Base-by-base conservation (phyloP, 1,284 basidiomycete genomes). In the Limonomyces culmigenus region DNA sequence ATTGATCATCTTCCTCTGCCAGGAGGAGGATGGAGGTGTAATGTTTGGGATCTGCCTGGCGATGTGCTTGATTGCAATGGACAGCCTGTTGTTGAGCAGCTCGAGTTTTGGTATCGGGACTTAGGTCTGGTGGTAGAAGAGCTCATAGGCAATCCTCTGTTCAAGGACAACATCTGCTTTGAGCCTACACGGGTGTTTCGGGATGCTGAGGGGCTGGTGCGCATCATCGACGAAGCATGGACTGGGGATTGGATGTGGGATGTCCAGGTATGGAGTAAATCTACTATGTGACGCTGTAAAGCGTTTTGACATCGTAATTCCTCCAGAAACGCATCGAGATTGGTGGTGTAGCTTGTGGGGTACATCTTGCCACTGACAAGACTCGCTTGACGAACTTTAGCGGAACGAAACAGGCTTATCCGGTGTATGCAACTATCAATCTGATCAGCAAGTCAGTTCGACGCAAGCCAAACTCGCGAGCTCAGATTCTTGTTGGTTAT, bases 61-160 rank as follows among this genome's bases (percentile, higher is more conserved):
- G 44, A 52, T 35, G 11, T 38, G 3, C 6, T 23, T 4, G 43
- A 41, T 11, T 37, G 45, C 5, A 35, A 45, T 25, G 41, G 40
- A 4, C 19, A 44, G 3, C n/a, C 19, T 0, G 20, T 44, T 16
- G 33, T 14, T 0, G 49, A 47, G 34, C 41, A 44, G 8, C 32
- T 54, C 0, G 49, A 58, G 33, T 32, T 56, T 0, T 58, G 55
- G 56, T 18, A 34, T 5, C 31, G 50, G 0, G 43, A 59, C 36
- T 50, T 52, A n/a, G 44, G 58, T 0, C 49, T 52, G 25, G 50
- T 48, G 19, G 43, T 59, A 8, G 19, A 36, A 3, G 51, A 60
- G 33, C 37, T 60, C 1, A 48, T 60, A 3, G 43, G 51, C 0
- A 56, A 58, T 38, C 51, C 54, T 0, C 25, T 39, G 5, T 54